Conservation (phyloP, 2,329 filamentous ascomycete species). For the Fusarium fracticaudum region DNA sequence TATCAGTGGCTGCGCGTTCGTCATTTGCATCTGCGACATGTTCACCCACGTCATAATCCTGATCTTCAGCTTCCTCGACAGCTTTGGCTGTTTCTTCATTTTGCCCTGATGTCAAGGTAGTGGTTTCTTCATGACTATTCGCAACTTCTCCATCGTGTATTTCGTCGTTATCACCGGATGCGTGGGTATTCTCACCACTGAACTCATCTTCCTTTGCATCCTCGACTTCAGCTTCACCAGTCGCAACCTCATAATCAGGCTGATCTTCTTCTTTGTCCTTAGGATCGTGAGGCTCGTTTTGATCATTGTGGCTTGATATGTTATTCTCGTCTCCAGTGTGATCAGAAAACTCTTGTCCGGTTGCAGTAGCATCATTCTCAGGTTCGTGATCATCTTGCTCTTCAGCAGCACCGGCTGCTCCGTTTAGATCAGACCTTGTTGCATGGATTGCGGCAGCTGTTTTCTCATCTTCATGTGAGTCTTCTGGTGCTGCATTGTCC, state of each 20-base stretch:
- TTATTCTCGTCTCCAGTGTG: conserved; percentile 25
- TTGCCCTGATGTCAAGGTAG: neutral
- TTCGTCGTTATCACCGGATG: conserved; percentile 26
- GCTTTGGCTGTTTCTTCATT: neutral
- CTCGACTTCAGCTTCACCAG: conserved; percentile 10
- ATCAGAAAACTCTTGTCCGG: neutral
- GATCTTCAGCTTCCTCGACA: conserved; percentile 7
- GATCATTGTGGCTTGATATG: conserved; percentile 20
- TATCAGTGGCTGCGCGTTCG: conserved; percentile 10
- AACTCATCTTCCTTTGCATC: neutral
- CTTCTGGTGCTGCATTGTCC: conserved; percentile 31
- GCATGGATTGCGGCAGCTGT: conserved; percentile 15
- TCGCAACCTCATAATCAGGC: neutral
- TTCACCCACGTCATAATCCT: conserved; percentile 9
- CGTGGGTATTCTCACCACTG: conserved; percentile 3
- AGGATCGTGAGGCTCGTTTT: conserved; percentile 12
- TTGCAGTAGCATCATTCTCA: neutral
- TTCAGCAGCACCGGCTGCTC: neutral
- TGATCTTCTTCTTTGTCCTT: conserved; percentile 1
- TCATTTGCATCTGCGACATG: conserved; percentile 6
- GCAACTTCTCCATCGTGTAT: neutral
- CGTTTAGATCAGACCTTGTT: neutral
- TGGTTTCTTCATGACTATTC: neutral
- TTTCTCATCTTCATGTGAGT: neutral
- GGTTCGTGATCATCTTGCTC: neutral